Conservation (phyloP, 306 rosid genomes). For the Ormosia emarginata region DNA sequence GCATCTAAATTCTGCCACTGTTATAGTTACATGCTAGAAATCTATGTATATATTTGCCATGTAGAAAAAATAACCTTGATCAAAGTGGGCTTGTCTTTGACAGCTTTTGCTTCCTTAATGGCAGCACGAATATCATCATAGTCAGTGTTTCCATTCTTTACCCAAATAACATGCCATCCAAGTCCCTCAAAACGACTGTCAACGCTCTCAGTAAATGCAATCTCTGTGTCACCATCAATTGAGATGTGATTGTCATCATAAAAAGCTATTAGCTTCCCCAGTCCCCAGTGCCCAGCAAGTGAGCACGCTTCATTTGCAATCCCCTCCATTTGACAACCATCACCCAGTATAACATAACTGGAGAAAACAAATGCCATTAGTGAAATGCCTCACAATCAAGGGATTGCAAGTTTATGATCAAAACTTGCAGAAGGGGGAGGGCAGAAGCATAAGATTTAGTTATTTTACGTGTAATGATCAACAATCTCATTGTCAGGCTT, state of each 20-base stretch:
- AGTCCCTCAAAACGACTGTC: too few species aligned
- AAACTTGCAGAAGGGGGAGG: background rate
- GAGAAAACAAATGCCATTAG: constrained; percentile 9
- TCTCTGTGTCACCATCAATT: too few species aligned
- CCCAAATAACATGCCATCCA: too few species aligned
- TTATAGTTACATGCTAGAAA: background rate
- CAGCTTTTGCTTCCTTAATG: too few species aligned
- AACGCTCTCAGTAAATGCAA: too few species aligned
- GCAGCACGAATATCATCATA: too few species aligned
- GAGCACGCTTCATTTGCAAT: constrained; percentile 86
- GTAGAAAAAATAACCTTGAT: too few species aligned
- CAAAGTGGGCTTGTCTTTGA: too few species aligned
- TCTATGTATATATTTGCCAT: background rate
- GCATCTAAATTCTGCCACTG: background rate
- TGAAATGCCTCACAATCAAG: background rate
- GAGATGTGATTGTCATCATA: too few species aligned
- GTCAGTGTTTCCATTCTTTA: too few species aligned
- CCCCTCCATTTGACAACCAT: constrained; percentile 99
- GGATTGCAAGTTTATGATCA: background rate
- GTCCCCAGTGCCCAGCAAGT: constrained; percentile 99
- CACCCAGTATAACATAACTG: constrained; percentile 80
- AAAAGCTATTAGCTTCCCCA: constrained; percentile 88
- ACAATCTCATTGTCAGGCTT: constrained; percentile 82
- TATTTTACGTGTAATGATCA: constrained; percentile 86
- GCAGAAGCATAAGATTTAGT: background rate